Percentiles rank a stretch among this genome's conserved stretches.
Evolutionary conservation across 2,329 filamentous ascomycete genomes (phyloP).

Genomic region (Thermomyces lanuginosus): DNA sequence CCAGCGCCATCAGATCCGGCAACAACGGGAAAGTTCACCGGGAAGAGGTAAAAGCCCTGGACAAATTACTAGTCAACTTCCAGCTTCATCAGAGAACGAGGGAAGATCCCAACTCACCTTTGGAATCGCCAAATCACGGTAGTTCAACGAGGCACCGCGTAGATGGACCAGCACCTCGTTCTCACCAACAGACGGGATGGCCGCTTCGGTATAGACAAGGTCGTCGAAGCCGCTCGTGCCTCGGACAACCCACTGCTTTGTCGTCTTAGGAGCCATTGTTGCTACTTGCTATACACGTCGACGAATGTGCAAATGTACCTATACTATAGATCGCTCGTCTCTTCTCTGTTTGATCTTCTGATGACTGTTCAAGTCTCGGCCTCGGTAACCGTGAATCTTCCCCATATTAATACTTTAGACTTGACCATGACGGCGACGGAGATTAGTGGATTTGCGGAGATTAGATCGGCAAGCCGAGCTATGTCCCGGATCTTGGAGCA

Average conservation of each 20-base stretch:
- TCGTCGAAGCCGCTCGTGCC: slow-evolving; percentile 43
- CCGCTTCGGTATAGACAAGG: slow-evolving; percentile 37
- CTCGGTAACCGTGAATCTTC: no score
- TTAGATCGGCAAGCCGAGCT: no score
- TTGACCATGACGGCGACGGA: no score
- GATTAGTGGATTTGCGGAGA: no score
- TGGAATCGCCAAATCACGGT: slow-evolving; percentile 33
- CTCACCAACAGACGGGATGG: slow-evolving; percentile 48
- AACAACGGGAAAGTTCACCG: slow-evolving; percentile 16
- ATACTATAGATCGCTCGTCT: no score
- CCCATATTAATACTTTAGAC: no score
- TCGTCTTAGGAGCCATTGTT: slow-evolving; percentile 29
- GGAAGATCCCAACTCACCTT: slow-evolving; percentile 33
- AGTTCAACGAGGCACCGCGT: slow-evolving; percentile 34
- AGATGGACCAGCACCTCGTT: slow-evolving; percentile 56
- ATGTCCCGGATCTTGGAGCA: no score
- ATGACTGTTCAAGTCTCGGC: no score
- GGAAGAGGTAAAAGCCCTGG: slow-evolving; percentile 20
- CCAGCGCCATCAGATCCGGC: slow-evolving; percentile 27
- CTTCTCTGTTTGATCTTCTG: no score
- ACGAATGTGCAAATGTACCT: no score
- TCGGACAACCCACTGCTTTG: slow-evolving; percentile 39
- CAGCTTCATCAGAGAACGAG: slow-evolving; percentile 34
- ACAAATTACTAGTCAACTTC: not conserved
- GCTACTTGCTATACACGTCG: no score